These are phyloP conservation scores for Rutidosis leptorrhynchoides DNA, from an alignment of 129 eudicot genomes.

Conservation along the genomic window DNA sequence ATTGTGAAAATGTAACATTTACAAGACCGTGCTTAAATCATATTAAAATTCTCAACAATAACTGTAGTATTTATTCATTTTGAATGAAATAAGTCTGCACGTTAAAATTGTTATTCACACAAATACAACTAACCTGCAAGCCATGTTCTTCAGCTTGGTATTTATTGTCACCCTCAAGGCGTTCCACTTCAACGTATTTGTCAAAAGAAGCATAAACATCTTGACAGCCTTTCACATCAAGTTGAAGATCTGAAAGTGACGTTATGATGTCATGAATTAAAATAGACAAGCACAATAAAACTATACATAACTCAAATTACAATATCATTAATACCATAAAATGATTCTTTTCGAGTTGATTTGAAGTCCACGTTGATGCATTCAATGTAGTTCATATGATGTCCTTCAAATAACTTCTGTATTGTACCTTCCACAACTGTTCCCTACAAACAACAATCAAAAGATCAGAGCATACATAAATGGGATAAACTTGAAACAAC, in stretches of 20 bases:
- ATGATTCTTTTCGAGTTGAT: slow-evolving; percentile 94
- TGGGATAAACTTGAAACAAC: background rate
- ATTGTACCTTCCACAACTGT: slow-evolving; percentile 98
- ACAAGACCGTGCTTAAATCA: background rate
- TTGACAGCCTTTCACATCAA: slow-evolving; percentile 92
- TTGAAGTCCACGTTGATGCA: slow-evolving; percentile 93
- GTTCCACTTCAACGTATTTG: slow-evolving; percentile 96
- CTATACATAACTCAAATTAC: background rate
- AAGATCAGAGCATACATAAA: slow-evolving; percentile 19
- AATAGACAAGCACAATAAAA: slow-evolving; percentile 1
- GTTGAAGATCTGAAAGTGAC: slow-evolving; percentile 74
- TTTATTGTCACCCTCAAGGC: slow-evolving; percentile 92
- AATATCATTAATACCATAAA: slow-evolving; percentile 58
- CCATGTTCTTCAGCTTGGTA: slow-evolving; percentile 90
- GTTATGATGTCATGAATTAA: slow-evolving; percentile 8
- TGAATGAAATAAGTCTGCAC: background rate
- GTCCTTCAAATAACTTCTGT: slow-evolving; percentile 96
- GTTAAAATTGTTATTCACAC: background rate
- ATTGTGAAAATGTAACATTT: background rate
- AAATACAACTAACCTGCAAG: slow-evolving; percentile 62
- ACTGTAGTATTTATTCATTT: no score
- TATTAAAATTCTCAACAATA: no score
- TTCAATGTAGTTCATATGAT: slow-evolving; percentile 96
- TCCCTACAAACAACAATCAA: slow-evolving; percentile 50
- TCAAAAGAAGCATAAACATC: slow-evolving; percentile 99